Evolutionary conservation across 2,329 filamentous ascomycete genomes (phyloP), one percentile per base, ranked within the genome.

Genomic region (Leptoxyphium fumago): DNA sequence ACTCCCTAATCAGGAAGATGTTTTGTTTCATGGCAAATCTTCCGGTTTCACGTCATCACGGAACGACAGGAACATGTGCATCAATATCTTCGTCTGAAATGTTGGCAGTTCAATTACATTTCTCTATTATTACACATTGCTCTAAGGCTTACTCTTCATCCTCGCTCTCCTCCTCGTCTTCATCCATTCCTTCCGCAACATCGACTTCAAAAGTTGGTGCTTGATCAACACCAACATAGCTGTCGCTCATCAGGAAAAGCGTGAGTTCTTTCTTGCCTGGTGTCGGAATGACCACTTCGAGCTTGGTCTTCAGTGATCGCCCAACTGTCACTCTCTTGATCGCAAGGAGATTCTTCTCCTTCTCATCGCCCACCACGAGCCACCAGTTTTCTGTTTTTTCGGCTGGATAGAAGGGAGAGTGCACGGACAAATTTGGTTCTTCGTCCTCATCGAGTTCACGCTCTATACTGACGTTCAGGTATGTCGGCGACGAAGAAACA

Each of bases 331-430:
- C 81, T 53, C 89, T 78, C 73, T 96, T 98, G 69, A 96, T 94
- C 2, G 85, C 88, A 46, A 96, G 71, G 49, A 98, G 70, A 50
- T 74, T 88, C 69, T 86, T 89, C 36, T 82, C 85, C 61, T 78
- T 82, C 67, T 95, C 87, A 55, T 96, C 88, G 28, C 88, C 89
- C 29, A 98, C 85, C 15, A 98, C 85, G 45, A 98, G 69, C 91
- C 91, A 98, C 88, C 88, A 98, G 61, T 91, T 94, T 72, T 98
- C 91, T 69, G 85, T 82, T 73, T 98, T 98, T 63, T 82, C 82
- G 41, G 64, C 71, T 1, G 91, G 88, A 61, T 91, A 98, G 72
- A 96, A 98, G 0, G 91, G 91, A 42, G 89, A 88, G 60, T 96
- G 88, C 2, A 96, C 93, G 1, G 80, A 81, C 2, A 82, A 76